Base-by-base conservation (phyloP, 2,329 filamentous ascomycete genomes). In the Ambrosiella beaveri region DNA sequence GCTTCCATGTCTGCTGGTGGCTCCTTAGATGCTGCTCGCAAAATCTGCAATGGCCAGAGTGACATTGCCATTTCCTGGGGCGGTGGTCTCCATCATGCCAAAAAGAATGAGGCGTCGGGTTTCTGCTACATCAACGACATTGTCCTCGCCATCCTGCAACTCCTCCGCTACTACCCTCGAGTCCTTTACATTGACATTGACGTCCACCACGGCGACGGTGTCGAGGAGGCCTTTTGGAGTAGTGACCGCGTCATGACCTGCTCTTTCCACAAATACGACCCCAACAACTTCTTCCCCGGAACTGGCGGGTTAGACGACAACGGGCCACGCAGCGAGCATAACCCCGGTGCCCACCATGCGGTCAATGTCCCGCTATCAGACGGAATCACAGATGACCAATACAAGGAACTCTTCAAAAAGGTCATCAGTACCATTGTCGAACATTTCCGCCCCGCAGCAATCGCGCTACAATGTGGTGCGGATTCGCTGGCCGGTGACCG, bases 111-210 rank as follows among this genome's bases (percentile, higher is more conserved):
- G 71, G 91, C 93, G 0, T 91, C 86, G 12, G 93, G 93, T 0
- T 98, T 98, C 71, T 98, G 93, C 73, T 98, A 98, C 72, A 89
- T 97, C 72, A 98, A 98, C 70, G 93, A 98, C 70, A 97, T 97
- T 65, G 93, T 97, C 59, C 79, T 98, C 52, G 88, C 86, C 40
- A 93, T 96, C 64, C 78, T 97, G 41, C 86, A 96, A 68, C 79
- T 98, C 8, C 75, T 97, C 13, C 84, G 86, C 37, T 79, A 84
- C 66, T 81, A 90, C 64, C 82, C 88, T 13, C 85, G 90, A 54
- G 90, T 97, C 7, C 76, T 97, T 59, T 96, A 97, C 70, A 90
- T 97, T 65, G 88, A 95, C 67, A 94, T 95, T 64, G 88, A 95
- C 67, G 88, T 95, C 1, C 88, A 95, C 67, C 88, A 95, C 63